phyloP scores from a whole-genome alignment of 1,284 basidiomycete species.

The Sporisorium graminicola region DNA sequence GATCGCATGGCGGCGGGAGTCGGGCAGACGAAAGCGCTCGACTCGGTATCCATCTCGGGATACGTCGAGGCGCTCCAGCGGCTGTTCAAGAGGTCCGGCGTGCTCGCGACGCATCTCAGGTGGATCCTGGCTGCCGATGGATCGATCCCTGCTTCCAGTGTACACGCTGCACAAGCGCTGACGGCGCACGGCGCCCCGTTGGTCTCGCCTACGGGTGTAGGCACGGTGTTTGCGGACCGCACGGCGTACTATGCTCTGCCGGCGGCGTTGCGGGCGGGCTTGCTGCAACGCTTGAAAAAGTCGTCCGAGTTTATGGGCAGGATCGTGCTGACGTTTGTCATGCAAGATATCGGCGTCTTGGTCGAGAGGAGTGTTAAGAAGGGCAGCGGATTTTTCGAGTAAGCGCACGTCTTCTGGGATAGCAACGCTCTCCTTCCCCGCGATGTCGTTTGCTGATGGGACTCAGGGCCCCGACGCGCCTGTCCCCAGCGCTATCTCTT shows the following conservation, averaged over 20 bases:
- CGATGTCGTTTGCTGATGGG: too few species aligned
- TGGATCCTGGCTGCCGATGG: slow-evolving; percentile 17
- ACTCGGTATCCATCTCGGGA: neutral
- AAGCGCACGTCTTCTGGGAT: too few species aligned
- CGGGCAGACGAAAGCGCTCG: slow-evolving; percentile 13
- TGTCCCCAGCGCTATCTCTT: too few species aligned
- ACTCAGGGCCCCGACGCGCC: too few species aligned
- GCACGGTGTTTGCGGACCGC: slow-evolving; percentile 6
- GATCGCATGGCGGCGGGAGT: slow-evolving; percentile 27
- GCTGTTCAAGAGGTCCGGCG: neutral
- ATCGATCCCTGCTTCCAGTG: neutral
- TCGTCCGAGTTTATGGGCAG: slow-evolving; percentile 90
- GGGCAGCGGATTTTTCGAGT: neutral
- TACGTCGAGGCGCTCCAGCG: slow-evolving; percentile 15
- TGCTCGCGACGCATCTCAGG: slow-evolving; percentile 10
- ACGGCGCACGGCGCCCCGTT: neutral
- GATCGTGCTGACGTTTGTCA: slow-evolving; percentile 89
- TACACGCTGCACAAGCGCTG: neutral
- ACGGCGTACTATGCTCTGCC: slow-evolving; percentile 35
- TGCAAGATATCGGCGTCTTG: slow-evolving; percentile 77
- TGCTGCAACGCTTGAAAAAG: slow-evolving; percentile 82
- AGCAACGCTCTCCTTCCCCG: too few species aligned
- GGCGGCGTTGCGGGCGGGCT: slow-evolving; percentile 75
- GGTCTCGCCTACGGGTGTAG: slow-evolving; percentile 14
- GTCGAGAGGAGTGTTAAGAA: slow-evolving; percentile 79